Base-by-base conservation (phyloP, 768 basidiomycete species). In the Lyophyllum shimeji region DNA sequence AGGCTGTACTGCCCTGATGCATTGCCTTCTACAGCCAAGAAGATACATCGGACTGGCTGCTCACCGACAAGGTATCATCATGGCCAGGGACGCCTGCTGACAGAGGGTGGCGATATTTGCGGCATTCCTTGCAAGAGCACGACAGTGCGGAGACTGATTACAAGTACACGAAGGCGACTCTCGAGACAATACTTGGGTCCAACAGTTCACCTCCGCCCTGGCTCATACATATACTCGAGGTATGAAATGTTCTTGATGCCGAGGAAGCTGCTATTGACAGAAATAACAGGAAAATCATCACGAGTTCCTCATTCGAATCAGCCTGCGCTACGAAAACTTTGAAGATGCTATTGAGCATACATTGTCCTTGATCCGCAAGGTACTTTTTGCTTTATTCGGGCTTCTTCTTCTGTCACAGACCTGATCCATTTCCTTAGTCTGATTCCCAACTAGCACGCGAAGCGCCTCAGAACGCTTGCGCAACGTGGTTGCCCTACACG, bases 51-150 rank as follows among this genome's bases (percentile, higher is more conserved):
- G 85, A 88, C 59, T 98, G 95, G 95, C 76, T 98, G 31, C 75
- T 91, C 34, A 86, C 86, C 18, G 90, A 93, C 65, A 84, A 86
- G 56, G 80, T 91, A 9, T 80, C 85, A 1, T 87, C 89, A 0
- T 96, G 96, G 88, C 81, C 89, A 18, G 95, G 95, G 3, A 82
- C 89, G 6, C 76, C 86, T 17, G 81, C 85, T 33, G 87, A 91
- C 60, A 82, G 90, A 58, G 93, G 87, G 4, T 95, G 95, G 91
- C 82, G 89, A 65, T 94, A 94, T 69, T 80, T 99, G 44, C 89
- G 93, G 60, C 79, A 85, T 60, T 82, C 87, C 18, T 76, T 98
- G 58, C 83, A 87, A 54, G 83, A 87, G 46, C 83, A 97, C 63
- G 96, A 99, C 66, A 76, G 76, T 11, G 63, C 75, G 18, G 81